These are phyloP conservation scores for Clathrus columnatus DNA, from an alignment of 768 basidiomycete species.

Conservation along the genomic window DNA sequence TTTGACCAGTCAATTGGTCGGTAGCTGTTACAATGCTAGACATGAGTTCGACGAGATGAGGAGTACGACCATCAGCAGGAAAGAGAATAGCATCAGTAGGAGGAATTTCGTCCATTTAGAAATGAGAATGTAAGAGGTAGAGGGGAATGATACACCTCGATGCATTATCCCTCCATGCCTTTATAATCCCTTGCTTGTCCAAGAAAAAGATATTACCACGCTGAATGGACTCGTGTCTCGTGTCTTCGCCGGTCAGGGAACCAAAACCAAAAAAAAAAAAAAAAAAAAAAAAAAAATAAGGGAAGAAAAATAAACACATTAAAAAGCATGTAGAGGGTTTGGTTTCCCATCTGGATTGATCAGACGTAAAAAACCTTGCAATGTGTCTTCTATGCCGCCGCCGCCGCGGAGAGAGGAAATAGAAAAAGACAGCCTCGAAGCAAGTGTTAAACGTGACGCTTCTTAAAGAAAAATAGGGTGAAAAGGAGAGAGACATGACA, in stretches of 20 bases:
- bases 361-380: neutral
- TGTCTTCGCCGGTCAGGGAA: neutral
- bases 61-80: conserved; percentile 70
- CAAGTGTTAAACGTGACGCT: too few species aligned
- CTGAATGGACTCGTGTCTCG: neutral
- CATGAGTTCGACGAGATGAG: conserved; percentile 64
- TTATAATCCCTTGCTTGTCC: neutral
- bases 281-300: neutral
- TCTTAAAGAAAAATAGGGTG: too few species aligned
- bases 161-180: neutral
- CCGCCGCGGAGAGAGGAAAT: too few species aligned
- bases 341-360: neutral
- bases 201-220: neutral
- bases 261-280: neutral
- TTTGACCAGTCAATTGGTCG: conserved; percentile 11
- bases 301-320: neutral
- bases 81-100: conserved; percentile 69
- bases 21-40: conserved; percentile 42
- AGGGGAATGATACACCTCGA: neutral
- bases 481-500: too few species aligned
- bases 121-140: neutral
- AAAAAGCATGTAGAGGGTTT: neutral
- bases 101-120: conserved; percentile 51
- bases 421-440: too few species aligned
- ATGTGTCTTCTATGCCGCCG: neutral